Conservation (phyloP, 495 filamentous ascomycete genomes). For the Penicillium daleae region DNA sequence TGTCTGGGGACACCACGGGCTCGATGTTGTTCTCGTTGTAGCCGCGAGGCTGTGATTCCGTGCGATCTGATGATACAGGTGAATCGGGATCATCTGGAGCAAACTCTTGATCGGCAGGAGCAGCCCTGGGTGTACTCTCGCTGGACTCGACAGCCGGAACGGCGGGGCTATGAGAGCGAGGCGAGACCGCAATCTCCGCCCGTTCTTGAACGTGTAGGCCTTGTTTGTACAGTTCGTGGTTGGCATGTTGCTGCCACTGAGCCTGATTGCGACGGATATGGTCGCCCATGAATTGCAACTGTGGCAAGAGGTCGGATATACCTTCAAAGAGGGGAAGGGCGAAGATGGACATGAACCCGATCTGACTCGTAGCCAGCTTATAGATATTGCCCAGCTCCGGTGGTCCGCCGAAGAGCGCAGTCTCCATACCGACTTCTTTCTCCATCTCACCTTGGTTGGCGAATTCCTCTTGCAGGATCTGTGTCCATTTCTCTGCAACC, state of each 20-base stretch:
- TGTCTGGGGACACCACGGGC: conserved; percentile 46
- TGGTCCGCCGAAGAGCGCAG: conserved; percentile 79
- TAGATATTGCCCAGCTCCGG: conserved; percentile 80
- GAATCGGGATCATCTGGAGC: conserved; percentile 25
- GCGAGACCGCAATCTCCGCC: conserved; percentile 37
- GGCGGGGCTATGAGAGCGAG: conserved; percentile 45
- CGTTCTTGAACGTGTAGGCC: conserved; percentile 29
- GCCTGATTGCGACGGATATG: conserved; percentile 76
- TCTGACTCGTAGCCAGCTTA: conserved; percentile 84
- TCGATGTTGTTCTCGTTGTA: conserved; percentile 45
- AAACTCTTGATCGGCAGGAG: background rate
- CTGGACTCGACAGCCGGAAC: conserved; percentile 1
- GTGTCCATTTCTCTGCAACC: conserved; percentile 83
- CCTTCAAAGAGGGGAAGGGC: conserved; percentile 88
- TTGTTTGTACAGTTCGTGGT: conserved; percentile 48
- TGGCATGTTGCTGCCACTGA: conserved; percentile 71
- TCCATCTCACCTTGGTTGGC: conserved; percentile 93
- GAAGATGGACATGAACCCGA: conserved; percentile 95
- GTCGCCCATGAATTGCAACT: conserved; percentile 77
- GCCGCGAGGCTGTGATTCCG: conserved; percentile 19
- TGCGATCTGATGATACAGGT: conserved; percentile 25
- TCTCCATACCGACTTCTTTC: conserved; percentile 78
- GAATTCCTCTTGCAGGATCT: conserved; percentile 91
- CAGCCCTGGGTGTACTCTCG: conserved; percentile 9
- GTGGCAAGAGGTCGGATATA: conserved; percentile 80